Evolutionary conservation across 495 filamentous ascomycete species (phyloP).

Genomic region (Copromyces sp.): DNA sequence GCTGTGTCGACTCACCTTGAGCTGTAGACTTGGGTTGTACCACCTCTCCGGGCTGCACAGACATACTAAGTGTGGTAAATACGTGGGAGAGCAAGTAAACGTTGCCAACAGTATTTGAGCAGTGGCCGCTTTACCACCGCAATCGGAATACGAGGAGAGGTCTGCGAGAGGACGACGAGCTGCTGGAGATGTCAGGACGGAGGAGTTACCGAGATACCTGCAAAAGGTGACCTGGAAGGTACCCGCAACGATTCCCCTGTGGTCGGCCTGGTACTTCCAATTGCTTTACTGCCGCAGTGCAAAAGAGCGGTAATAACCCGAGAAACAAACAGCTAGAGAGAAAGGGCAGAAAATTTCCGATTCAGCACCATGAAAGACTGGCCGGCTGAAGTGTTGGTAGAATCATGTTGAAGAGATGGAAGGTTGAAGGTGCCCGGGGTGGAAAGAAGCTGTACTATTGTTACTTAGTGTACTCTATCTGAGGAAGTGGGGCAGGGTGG

Average conservation of each 20-base stretch:
- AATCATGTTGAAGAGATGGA: not conserved
- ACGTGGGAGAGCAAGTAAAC: not conserved
- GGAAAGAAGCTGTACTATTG: not conserved
- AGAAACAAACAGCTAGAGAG: not conserved
- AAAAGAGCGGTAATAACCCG: not conserved
- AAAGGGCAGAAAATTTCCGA: not conserved
- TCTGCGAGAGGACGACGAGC: not conserved
- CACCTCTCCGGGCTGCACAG: not conserved
- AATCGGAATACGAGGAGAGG: not conserved
- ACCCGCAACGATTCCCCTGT: not conserved
- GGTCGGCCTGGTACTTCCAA: not conserved
- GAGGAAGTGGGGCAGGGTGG: not conserved
- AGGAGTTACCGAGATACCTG: not conserved
- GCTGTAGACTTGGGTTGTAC: not conserved
- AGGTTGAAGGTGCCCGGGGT: not conserved
- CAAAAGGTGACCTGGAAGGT: not conserved
- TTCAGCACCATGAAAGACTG: not conserved
- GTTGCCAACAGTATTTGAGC: not conserved
- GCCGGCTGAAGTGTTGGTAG: not conserved
- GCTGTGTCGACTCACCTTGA: not conserved
- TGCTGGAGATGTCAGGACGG: not conserved
- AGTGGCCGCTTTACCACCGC: not conserved
- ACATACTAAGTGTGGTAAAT: not conserved
- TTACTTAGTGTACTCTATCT: not conserved
- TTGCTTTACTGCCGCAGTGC: not conserved